Evolutionary conservation across 78 protist genomes (phyloP).

Genomic region (Speleostelium caveatum): DNA sequence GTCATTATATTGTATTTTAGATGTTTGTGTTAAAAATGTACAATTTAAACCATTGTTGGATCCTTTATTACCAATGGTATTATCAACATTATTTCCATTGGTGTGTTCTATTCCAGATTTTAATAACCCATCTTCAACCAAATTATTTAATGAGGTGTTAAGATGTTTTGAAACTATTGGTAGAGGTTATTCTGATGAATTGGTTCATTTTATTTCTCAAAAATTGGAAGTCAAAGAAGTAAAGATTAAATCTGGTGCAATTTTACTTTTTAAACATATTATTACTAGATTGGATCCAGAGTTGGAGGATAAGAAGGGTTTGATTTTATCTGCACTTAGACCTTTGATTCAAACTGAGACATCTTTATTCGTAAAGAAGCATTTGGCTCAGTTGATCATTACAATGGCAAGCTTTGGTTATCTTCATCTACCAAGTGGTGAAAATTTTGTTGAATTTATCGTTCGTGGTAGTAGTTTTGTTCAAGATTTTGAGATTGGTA

Average conservation of each 20-base stretch:
- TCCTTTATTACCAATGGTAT: slow-evolving; percentile 12
- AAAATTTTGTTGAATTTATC: slow-evolving; percentile 64
- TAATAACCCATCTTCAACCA: slow-evolving; percentile 46
- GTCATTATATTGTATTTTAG: slow-evolving; percentile 62
- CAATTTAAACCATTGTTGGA: slow-evolving; percentile 29
- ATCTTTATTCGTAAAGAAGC: slow-evolving; percentile 51
- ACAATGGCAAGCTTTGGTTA: slow-evolving; percentile 83
- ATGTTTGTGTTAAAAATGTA: slow-evolving; percentile 72
- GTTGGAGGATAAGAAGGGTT: slow-evolving; percentile 62
- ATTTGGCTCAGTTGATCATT: slow-evolving; percentile 72
- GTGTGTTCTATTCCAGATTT: slow-evolving; percentile 58
- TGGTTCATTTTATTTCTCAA: slow-evolving; percentile 65
- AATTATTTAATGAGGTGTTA: slow-evolving; percentile 81
- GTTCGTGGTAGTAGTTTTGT: slow-evolving; percentile 51
- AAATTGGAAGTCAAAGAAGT: slow-evolving; percentile 35
- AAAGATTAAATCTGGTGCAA: slow-evolving; percentile 51
- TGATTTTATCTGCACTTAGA: slow-evolving; percentile 81
- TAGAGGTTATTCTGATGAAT: slow-evolving; percentile 74
- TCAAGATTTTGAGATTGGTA: slow-evolving; percentile 61
- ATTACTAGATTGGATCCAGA: slow-evolving; percentile 61
- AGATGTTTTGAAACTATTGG: slow-evolving; percentile 87
- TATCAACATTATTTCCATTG: slow-evolving; percentile 58
- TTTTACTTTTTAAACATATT: slow-evolving; percentile 71
- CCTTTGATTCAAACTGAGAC: slow-evolving; percentile 74
- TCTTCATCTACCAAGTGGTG: slow-evolving; percentile 81